Evolutionary conservation across 2,329 filamentous ascomycete species (phyloP).

Genomic region (Alternaria longipes): DNA sequence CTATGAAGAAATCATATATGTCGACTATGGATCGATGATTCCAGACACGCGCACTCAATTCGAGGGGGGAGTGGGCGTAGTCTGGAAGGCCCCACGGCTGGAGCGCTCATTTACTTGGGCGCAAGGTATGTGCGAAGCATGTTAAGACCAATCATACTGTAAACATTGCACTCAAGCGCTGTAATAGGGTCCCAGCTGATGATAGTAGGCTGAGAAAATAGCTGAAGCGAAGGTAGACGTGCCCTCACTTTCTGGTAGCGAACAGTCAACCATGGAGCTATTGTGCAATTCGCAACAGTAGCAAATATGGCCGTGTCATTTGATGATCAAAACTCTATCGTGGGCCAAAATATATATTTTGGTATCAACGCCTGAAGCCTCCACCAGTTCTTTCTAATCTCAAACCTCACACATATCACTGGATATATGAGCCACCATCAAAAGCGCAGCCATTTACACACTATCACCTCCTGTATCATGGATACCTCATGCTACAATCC

Average conservation of each 20-base stretch:
- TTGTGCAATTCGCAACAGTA: conserved; percentile 2
- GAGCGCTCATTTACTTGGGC: neutral
- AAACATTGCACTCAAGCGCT: neutral
- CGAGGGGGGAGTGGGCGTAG: neutral
- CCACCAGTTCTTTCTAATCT: neutral
- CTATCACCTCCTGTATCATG: neutral
- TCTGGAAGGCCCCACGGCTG: neutral
- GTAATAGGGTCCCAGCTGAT: neutral
- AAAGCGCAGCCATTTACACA: neutral
- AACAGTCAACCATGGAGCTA: neutral
- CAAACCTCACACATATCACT: neutral
- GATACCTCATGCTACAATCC: neutral
- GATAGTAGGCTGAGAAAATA: conserved; percentile 1
- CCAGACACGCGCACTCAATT: neutral
- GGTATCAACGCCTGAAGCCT: neutral
- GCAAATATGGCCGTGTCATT: neutral
- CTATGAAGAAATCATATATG: conserved; percentile 23
- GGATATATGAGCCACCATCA: neutral
- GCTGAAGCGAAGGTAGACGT: neutral
- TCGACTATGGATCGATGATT: neutral
- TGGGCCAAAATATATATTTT: neutral
- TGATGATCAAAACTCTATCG: neutral
- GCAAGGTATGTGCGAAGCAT: neutral
- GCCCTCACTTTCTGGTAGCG: conserved; percentile 5
- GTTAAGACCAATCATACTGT: neutral